Evolutionary conservation across 805 yeast genomes (phyloP).

Genomic region (Yamadazyma philogaea): DNA sequence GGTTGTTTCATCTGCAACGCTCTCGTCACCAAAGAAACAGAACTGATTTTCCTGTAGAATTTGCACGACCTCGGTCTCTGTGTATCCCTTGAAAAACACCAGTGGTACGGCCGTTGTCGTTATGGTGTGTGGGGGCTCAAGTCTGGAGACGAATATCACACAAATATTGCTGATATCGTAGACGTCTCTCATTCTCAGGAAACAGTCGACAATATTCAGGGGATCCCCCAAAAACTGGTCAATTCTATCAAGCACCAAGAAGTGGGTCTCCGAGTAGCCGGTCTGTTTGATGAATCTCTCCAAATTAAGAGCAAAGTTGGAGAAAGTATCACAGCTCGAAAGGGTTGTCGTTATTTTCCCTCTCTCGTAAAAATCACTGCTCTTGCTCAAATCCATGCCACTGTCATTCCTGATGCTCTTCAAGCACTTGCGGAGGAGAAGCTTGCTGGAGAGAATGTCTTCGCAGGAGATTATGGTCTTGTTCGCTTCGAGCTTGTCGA

Average conservation of each 20-base stretch:
- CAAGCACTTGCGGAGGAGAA: conserved; percentile 41
- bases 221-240: conserved; percentile 46
- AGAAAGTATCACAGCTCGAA: conserved; percentile 38
- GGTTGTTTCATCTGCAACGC: conserved; percentile 12
- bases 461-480: conserved; percentile 42
- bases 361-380: conserved; percentile 22
- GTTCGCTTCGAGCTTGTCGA: conserved; percentile 25
- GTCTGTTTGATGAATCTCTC: conserved; percentile 35
- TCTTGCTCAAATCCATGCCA: conserved; percentile 23
- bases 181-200: conserved; percentile 44
- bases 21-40: conserved; percentile 22
- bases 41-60: conserved; percentile 34
- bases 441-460: conserved; percentile 39
- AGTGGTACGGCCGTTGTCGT: conserved; percentile 41
- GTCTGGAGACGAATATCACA: conserved; percentile 39
- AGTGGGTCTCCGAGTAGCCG: conserved; percentile 31
- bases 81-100: conserved; percentile 38
- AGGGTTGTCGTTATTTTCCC: conserved; percentile 25
- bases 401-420: conserved; percentile 36
- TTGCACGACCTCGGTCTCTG: conserved; percentile 30
- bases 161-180: conserved; percentile 28
- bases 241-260: conserved; percentile 46
- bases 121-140: conserved; percentile 36
- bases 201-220: conserved; percentile 37
- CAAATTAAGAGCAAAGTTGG: conserved; percentile 38